A percentile compares a stretch with the other conserved stretches of the same genome.
Conservation (phyloP, 2,329 filamentous ascomycete genomes). For the Didymella exigua region DNA sequence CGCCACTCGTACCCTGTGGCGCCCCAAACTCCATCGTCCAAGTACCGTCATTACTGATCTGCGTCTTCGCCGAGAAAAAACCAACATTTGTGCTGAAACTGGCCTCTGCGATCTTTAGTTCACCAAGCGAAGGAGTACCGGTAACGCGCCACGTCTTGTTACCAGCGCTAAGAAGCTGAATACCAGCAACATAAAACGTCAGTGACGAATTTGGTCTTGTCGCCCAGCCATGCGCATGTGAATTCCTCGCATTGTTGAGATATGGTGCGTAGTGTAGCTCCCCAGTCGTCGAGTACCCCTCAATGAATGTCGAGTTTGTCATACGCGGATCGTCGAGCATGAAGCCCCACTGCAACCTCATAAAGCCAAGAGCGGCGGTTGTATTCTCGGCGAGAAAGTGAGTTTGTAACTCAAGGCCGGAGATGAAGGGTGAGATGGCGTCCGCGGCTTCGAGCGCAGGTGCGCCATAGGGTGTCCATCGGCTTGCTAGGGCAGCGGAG, state of each 20-base stretch:
- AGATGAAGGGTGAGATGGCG: constrained; percentile 56
- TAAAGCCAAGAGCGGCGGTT: constrained; percentile 50
- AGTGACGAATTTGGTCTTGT: constrained; percentile 56
- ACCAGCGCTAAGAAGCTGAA: constrained; percentile 48
- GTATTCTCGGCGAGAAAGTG: constrained; percentile 52
- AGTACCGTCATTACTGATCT: constrained; percentile 22
- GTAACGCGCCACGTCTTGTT: constrained; percentile 48
- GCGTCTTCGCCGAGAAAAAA: constrained; percentile 43
- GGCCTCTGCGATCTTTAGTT: constrained; percentile 45
- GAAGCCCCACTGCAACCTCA: constrained; percentile 59
- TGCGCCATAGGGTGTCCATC: constrained; percentile 54
- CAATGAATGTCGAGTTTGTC: constrained; percentile 60
- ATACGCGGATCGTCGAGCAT: constrained; percentile 61
- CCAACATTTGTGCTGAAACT: constrained; percentile 49
- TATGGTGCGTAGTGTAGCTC: constrained; percentile 58
- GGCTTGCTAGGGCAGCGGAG: constrained; percentile 36
- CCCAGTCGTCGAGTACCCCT: constrained; percentile 57
- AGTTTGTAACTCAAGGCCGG: constrained; percentile 54
- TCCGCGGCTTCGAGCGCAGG: constrained; percentile 55
- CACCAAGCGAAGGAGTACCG: constrained; percentile 45
- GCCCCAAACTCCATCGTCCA: constrained; percentile 36
- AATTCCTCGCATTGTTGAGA: constrained; percentile 54
- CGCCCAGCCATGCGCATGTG: constrained; percentile 59
- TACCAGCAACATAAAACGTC: constrained; percentile 51
- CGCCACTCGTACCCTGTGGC: constrained; percentile 39